A percentile compares a stretch with the other conserved stretches of the same genome.
Conservation (phyloP, 768 basidiomycete species). For the Agrocybe pediades region DNA sequence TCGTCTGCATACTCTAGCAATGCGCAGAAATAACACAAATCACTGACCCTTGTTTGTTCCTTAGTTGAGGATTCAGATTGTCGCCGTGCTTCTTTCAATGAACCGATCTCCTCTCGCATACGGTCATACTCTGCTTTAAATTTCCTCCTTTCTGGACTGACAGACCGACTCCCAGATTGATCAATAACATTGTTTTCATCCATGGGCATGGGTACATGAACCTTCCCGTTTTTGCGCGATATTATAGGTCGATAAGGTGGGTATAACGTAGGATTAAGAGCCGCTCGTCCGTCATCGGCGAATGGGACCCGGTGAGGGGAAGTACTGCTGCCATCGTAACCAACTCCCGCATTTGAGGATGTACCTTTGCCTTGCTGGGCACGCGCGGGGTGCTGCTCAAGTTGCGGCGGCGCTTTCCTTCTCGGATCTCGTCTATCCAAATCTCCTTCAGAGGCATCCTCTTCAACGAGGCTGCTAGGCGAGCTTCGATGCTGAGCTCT, state of each 20-base stretch:
- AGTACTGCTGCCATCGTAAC: too few species aligned
- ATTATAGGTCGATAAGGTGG: too few species aligned
- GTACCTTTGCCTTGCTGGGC: too few species aligned
- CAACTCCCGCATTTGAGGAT: too few species aligned
- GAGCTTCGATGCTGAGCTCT: not conserved
- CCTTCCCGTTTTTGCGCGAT: not conserved
- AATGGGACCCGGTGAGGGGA: too few species aligned
- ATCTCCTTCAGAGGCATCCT: not conserved
- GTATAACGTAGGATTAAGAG: too few species aligned
- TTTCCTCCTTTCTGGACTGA: constrained; percentile 25
- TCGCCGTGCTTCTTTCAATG: constrained; percentile 47
- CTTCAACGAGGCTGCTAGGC: not conserved
- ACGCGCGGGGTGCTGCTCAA: too few species aligned
- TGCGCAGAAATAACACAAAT: not conserved
- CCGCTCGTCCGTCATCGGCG: too few species aligned
- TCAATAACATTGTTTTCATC: not conserved
- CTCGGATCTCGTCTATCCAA: not conserved
- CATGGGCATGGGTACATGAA: not conserved
- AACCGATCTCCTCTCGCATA: constrained; percentile 59
- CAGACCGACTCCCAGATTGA: not conserved
- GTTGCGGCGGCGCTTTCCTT: not conserved
- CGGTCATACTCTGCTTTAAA: constrained; percentile 51
- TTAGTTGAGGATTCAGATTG: constrained; percentile 52
- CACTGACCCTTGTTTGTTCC: constrained; percentile 53
- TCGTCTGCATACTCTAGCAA: not conserved